phyloP scores from a whole-genome alignment of 768 basidiomycete genomes.

The Ramaria rubella region DNA sequence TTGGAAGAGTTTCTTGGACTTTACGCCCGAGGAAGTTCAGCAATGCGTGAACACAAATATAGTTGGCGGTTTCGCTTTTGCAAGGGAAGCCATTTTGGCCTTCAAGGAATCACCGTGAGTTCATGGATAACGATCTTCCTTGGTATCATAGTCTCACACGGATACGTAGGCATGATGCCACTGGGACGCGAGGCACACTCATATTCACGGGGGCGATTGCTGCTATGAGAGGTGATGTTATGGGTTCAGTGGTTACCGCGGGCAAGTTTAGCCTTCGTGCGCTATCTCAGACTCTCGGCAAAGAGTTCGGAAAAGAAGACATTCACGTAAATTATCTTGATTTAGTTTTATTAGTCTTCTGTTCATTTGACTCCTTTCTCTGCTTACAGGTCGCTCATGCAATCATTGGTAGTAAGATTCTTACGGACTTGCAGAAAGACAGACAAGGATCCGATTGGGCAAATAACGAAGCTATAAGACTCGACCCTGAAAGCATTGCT shows the following conservation, averaged over 20 bases:
- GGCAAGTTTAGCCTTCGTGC: slow-evolving; percentile 58
- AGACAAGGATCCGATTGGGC: slow-evolving; percentile 34
- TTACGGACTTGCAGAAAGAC: slow-evolving; percentile 32
- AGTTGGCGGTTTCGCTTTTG: slow-evolving; percentile 56
- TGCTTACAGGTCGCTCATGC: slow-evolving; percentile 48
- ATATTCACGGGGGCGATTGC: slow-evolving; percentile 74
- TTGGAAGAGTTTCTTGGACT: slow-evolving; percentile 62
- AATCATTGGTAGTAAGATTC: slow-evolving; percentile 31
- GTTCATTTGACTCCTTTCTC: not conserved
- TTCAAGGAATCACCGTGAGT: slow-evolving; percentile 35
- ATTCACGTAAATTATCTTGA: slow-evolving; percentile 47
- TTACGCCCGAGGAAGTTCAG: slow-evolving; percentile 53
- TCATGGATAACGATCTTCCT: not conserved
- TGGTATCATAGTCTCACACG: not conserved
- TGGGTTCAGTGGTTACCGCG: slow-evolving; percentile 56
- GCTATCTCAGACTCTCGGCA: slow-evolving; percentile 62
- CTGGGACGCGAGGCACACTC: slow-evolving; percentile 55
- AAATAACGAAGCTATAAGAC: slow-evolving; percentile 38
- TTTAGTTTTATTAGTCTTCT: not conserved
- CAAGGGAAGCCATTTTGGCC: slow-evolving; percentile 50
- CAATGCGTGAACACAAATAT: slow-evolving; percentile 45
- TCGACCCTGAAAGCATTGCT: slow-evolving; percentile 66
- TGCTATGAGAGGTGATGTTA: slow-evolving; percentile 51
- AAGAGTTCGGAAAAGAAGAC: slow-evolving; percentile 68
- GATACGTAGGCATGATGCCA: slow-evolving; percentile 19